Percentiles rank a stretch among this genome's conserved stretches.
Conservation (phyloP, 2,329 filamentous ascomycete species). For the Ophiostoma angusticollis region DNA sequence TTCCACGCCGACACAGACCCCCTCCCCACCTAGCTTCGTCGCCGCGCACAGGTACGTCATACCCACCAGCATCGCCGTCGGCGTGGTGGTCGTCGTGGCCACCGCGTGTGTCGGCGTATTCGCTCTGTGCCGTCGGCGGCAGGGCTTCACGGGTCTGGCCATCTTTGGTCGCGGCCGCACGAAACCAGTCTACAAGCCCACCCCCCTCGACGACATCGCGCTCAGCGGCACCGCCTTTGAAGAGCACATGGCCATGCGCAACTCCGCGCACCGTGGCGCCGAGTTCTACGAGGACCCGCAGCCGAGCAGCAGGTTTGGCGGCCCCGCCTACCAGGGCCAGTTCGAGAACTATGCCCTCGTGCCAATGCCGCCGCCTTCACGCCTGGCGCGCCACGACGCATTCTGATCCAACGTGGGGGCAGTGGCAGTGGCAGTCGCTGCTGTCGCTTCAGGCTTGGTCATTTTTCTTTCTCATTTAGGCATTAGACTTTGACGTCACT, state of each 20-base stretch:
- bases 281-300: background rate
- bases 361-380: slow-evolving; percentile 2
- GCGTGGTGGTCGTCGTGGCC: slow-evolving; percentile 4
- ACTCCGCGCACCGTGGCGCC: background rate
- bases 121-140: too few relatives aligned
- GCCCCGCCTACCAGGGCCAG: background rate
- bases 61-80: slow-evolving; percentile 4
- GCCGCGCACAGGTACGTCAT: background rate
- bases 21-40: background rate
- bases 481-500: too few relatives aligned
- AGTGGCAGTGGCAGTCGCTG: too few relatives aligned
- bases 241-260: slow-evolving; percentile 4
- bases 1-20: background rate
- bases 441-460: too few relatives aligned
- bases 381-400: background rate
- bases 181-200: too few relatives aligned
- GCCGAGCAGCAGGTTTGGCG: background rate
- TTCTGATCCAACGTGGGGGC: too few relatives aligned
- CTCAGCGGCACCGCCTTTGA: slow-evolving; percentile 5
- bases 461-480: too few relatives aligned
- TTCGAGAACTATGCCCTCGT: too few relatives aligned
- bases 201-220: too few relatives aligned
- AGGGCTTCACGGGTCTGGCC: slow-evolving; percentile 1
- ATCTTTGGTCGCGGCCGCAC: background rate
- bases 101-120: too few relatives aligned